These are phyloP conservation scores for Aquilaria yunnanensis DNA, from an alignment of 345 rosid species.

Conservation along the genomic window DNA sequence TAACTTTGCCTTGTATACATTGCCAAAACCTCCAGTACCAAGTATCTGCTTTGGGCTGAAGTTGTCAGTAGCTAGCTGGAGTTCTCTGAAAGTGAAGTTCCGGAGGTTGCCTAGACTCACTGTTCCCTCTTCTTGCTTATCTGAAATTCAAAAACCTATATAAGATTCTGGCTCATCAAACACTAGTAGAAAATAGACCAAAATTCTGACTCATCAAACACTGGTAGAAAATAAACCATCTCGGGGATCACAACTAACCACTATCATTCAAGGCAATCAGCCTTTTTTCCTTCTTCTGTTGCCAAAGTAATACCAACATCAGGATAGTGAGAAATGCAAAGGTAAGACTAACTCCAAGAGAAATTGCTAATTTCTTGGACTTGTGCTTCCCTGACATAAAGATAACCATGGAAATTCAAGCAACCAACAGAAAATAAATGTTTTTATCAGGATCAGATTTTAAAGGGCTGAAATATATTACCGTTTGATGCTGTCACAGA, in stretches of 20 bases:
- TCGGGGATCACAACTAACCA: conserved; percentile 34
- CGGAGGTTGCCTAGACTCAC: conserved; percentile 71
- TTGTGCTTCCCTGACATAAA: conserved; percentile 35
- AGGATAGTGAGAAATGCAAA: conserved; percentile 42
- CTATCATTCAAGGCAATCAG: conserved; percentile 34
- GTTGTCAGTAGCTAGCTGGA: conserved; percentile 70
- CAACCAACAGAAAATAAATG: neutral
- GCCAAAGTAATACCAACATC: conserved; percentile 48
- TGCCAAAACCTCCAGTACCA: conserved; percentile 91
- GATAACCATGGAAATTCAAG: neutral
- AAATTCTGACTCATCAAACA: neutral
- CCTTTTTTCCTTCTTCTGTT: conserved; percentile 37
- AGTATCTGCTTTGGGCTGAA: conserved; percentile 79
- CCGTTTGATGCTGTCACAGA: conserved; percentile 53
- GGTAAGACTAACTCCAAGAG: conserved; percentile 64
- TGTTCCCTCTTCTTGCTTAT: conserved; percentile 65
- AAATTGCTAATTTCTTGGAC: conserved; percentile 58
- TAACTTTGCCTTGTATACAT: conserved; percentile 88
- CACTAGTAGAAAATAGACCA: neutral
- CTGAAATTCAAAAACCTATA: conserved; percentile 24
- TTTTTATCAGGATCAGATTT: neutral
- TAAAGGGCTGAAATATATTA: conserved; percentile 13
- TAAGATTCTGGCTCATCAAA: neutral
- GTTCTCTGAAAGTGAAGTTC: conserved; percentile 80
- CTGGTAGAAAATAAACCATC: neutral